These are phyloP conservation scores for Podaxis sp. DNA, from an alignment of 768 basidiomycete genomes.

Conservation along the genomic window DNA sequence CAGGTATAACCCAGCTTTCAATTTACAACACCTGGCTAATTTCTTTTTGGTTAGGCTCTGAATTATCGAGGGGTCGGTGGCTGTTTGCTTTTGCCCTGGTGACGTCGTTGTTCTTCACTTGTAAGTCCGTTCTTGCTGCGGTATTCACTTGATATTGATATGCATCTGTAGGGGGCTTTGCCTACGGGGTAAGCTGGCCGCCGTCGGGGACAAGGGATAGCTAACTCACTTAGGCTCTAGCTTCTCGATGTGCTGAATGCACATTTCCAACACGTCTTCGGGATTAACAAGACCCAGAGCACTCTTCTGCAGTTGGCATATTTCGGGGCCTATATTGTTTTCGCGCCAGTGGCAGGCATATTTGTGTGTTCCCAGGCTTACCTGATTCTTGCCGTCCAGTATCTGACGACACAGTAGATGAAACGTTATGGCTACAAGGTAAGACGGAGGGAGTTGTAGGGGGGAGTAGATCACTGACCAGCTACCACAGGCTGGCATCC, in stretches of 20 bases:
- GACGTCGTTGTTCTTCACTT: constrained; percentile 76
- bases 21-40: neutral
- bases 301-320: constrained; percentile 76
- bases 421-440: constrained; percentile 67
- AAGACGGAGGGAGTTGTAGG: neutral
- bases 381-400: neutral
- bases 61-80: constrained; percentile 47
- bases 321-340: constrained; percentile 67
- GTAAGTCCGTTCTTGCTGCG: constrained; percentile 32
- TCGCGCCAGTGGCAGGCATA: constrained; percentile 54
- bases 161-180: constrained; percentile 55
- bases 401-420: constrained; percentile 40
- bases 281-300: constrained; percentile 67
- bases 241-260: constrained; percentile 69
- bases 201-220: neutral
- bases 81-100: constrained; percentile 65
- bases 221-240: constrained; percentile 28
- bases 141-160: neutral
- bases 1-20: constrained; percentile 29
- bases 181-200: constrained; percentile 52
- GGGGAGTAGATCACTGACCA: neutral
- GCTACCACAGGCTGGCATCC: constrained; percentile 47
- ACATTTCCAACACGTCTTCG: constrained; percentile 72
- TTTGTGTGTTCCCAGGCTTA: constrained; percentile 42
- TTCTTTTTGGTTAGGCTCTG: constrained; percentile 30